phyloP scores from a whole-genome alignment of 371 early-diverging fungal genomes.

The Entomophthora muscae region DNA sequence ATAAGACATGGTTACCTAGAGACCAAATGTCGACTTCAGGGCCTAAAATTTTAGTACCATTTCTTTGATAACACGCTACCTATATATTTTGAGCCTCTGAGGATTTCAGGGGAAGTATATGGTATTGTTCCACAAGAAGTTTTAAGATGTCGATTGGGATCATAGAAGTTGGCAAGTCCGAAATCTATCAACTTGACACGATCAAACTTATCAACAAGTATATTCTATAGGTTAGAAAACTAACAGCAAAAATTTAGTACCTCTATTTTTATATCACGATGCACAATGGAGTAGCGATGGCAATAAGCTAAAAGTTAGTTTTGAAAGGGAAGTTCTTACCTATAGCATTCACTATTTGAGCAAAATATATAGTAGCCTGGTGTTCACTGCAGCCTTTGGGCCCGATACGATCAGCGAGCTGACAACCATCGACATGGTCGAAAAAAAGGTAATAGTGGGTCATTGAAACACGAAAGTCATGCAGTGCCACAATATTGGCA shows the following conservation, averaged over 20 bases:
- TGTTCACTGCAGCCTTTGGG: background rate
- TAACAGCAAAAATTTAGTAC: background rate
- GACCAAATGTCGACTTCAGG: conserved; percentile 11
- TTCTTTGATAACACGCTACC: background rate
- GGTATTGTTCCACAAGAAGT: conserved; percentile 10
- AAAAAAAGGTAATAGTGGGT: conserved; percentile 5
- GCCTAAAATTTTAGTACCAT: background rate
- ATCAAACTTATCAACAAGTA: conserved; percentile 7
- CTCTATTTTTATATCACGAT: conserved; percentile 10
- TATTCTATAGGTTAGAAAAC: background rate
- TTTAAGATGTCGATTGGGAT: background rate
- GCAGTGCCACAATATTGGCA: conserved; percentile 9
- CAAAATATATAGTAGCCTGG: conserved; percentile 1
- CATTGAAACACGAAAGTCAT: background rate
- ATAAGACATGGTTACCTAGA: too few relatives aligned
- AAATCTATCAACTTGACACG: conserved; percentile 7
- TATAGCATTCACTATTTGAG: conserved; percentile 6
- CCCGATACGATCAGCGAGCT: conserved; percentile 2
- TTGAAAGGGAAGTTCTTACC: background rate
- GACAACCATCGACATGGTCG: conserved; percentile 8
- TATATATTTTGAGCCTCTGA: conserved; percentile 2
- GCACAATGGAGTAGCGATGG: conserved; percentile 7
- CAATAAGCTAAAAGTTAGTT: conserved; percentile 1
- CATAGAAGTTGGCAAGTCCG: conserved; percentile 10
- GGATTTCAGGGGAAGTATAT: conserved; percentile 9